Base-by-base conservation (phyloP, 148 eudicot species). In the Rhododendron ferrugineum region DNA sequence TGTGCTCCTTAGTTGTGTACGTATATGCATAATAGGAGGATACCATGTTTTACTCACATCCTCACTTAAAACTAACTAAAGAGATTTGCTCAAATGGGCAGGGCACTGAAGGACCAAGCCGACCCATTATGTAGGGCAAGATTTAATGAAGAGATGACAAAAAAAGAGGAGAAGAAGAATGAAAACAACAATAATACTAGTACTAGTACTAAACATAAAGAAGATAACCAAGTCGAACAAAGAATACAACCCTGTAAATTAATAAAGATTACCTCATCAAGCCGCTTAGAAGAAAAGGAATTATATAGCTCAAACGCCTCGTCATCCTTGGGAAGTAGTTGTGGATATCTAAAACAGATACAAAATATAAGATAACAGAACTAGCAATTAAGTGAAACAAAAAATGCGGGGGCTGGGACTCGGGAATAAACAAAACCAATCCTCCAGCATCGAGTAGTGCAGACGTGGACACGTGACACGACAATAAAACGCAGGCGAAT, bases 251-350 rank as follows among this genome's bases (percentile, higher is more conserved):
- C 60, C 15, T 11, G 8, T 15, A 73, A 28, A 23, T n/a, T 28
- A 78, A 9, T 23, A 9, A 40, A 13, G 30, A 83, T 74, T 88
- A 97, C 99, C 99, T 97, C 99, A 78, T 97, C 98, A 83, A 97
- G 93, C 80, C 98, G 94, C 88, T 90, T 93, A n/a, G 91, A 88
- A 77, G 94, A 89, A 85, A 93, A 89, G 3, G 90, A 87, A 87
- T 82, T 92, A 87, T 93, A 93, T 78, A 88, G 92, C 88, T 95
- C 98, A 85, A 95, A 89, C 14, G 98, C 98, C 58, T 95, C 97
- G 73, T 93, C 98, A 46, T 95, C 98, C 92, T 92, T 95, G 37
- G 98, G 98, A 89, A 95, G 94, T 89, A n/a, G 87, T 90, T 94
- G 99, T 18, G 92, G 90, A 91, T 92, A 97, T 93, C 99, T 97